Percentiles rank a stretch among this genome's conserved stretches.
Evolutionary conservation across 2,329 filamentous ascomycete species (phyloP).

Genomic region (Botrytis squamosa): DNA sequence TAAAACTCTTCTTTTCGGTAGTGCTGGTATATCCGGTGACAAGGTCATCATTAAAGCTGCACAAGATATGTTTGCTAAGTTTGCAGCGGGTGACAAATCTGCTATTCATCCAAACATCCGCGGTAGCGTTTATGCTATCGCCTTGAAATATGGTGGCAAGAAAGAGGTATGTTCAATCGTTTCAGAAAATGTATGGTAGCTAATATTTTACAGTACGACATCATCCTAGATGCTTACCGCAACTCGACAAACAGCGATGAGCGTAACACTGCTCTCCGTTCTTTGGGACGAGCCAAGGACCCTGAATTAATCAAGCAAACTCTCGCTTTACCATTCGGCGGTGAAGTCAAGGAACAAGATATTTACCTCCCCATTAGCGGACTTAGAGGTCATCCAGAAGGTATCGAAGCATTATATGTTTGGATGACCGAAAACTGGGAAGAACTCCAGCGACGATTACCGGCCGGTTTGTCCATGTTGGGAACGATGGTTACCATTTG

Average conservation of each 20-base stretch:
- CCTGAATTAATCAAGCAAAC: conserved; percentile 80
- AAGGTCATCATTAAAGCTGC: conserved; percentile 74
- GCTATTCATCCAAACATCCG: conserved; percentile 93
- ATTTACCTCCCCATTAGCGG: conserved; percentile 85
- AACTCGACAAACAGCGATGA: conserved; percentile 77
- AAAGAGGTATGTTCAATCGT: conserved; percentile 61
- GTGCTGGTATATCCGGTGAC: conserved; percentile 78
- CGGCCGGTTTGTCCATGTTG: conserved; percentile 83
- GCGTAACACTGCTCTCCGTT: conserved; percentile 85
- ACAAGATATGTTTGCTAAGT: conserved; percentile 87
- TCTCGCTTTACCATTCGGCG: conserved; percentile 69
- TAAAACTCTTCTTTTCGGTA: conserved; percentile 86
- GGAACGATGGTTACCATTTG: conserved; percentile 80
- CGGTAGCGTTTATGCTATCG: conserved; percentile 81
- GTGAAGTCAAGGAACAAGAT: conserved; percentile 90
- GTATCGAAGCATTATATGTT: conserved; percentile 74
- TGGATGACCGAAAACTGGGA: conserved; percentile 92
- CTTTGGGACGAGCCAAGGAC: conserved; percentile 74
- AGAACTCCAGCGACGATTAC: conserved; percentile 74
- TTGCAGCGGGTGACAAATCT: conserved; percentile 71
- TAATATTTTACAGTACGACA: conserved; percentile 60
- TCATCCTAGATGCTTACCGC: conserved; percentile 72
- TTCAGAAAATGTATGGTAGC: not conserved
- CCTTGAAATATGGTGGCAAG: conserved; percentile 77
- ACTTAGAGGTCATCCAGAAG: conserved; percentile 72